Evolutionary conservation across 768 basidiomycete genomes (phyloP).

Genomic region (Lactifluus volemus): DNA sequence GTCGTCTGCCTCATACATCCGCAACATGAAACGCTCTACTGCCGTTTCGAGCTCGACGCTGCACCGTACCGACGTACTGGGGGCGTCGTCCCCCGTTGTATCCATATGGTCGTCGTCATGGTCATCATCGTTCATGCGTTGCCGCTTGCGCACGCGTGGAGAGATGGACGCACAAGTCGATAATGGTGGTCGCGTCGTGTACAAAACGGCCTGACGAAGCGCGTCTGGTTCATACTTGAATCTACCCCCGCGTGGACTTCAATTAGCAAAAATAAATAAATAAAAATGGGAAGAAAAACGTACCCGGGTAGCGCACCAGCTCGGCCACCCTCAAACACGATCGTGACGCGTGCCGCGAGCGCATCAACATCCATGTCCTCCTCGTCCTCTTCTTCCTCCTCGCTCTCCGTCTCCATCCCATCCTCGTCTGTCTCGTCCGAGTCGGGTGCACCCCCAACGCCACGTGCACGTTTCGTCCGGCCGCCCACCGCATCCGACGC

Average conservation of each 20-base stretch:
- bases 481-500: constrained; percentile 8
- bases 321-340: constrained; percentile 15
- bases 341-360: constrained; percentile 14
- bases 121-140: constrained; percentile 3
- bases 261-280: not conserved
- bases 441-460: constrained; percentile 5
- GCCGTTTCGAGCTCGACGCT: constrained; percentile 26
- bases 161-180: not conserved
- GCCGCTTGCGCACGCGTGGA: constrained; percentile 18
- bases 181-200: not conserved
- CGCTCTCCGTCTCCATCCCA: constrained; percentile 3
- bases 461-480: constrained; percentile 10
- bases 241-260: constrained; percentile 9
- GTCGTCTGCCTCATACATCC: constrained; percentile 9
- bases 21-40: constrained; percentile 25
- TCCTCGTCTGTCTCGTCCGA: constrained; percentile 7
- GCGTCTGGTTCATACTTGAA: constrained; percentile 27
- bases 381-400: constrained; percentile 10
- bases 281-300: not conserved
- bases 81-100: not conserved
- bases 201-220: constrained; percentile 23
- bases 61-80: constrained; percentile 1
- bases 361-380: constrained; percentile 16
- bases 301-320: constrained; percentile 12
- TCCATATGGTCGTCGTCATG: constrained; percentile 3